Conservation (phyloP, 139 green algal genomes). For the Marvania coccoides region DNA sequence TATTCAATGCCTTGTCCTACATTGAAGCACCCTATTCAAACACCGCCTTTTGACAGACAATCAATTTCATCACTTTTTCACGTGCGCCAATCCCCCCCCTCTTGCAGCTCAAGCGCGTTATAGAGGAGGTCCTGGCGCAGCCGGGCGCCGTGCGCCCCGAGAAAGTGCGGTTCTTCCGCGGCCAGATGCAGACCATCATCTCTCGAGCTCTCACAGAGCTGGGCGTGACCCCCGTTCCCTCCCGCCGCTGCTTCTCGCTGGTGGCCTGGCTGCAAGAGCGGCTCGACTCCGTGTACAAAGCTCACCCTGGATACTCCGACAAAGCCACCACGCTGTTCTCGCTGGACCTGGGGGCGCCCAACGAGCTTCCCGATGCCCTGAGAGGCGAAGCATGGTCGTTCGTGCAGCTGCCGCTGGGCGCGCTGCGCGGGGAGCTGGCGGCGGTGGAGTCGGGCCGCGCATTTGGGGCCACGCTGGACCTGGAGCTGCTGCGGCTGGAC, state of each 20-base stretch:
- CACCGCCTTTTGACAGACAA: too few relatives aligned
- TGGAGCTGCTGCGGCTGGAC: slow-evolving; percentile 1
- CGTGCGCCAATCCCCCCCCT: neutral
- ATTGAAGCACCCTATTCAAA: neutral
- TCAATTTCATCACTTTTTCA: too few relatives aligned
- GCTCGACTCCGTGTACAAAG: slow-evolving; percentile 78
- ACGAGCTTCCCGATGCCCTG: slow-evolving; percentile 85
- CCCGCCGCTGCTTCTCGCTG: slow-evolving; percentile 83
- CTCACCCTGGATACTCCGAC: slow-evolving; percentile 72
- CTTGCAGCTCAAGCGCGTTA: slow-evolving; percentile 61
- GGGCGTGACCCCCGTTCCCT: slow-evolving; percentile 81
- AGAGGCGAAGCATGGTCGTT: slow-evolving; percentile 94
- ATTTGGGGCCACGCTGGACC: slow-evolving; percentile 60
- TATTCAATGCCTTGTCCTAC: neutral
- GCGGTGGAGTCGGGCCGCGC: slow-evolving; percentile 30
- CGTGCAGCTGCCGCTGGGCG: slow-evolving; percentile 88
- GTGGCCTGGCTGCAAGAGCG: slow-evolving; percentile 80
- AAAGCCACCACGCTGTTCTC: slow-evolving; percentile 71
- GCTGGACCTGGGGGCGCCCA: slow-evolving; percentile 69
- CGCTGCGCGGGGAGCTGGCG: slow-evolving; percentile 34
- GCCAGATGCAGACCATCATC: slow-evolving; percentile 99
- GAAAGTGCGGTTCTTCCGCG: slow-evolving; percentile 84
- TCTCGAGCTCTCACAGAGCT: slow-evolving; percentile 82
- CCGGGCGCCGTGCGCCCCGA: slow-evolving; percentile 57
- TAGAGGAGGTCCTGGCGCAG: slow-evolving; percentile 66